Percentiles rank a stretch among this genome's conserved stretches.
Evolutionary conservation across 2,329 filamentous ascomycete species (phyloP).

Genomic region (Xylaria sp.): DNA sequence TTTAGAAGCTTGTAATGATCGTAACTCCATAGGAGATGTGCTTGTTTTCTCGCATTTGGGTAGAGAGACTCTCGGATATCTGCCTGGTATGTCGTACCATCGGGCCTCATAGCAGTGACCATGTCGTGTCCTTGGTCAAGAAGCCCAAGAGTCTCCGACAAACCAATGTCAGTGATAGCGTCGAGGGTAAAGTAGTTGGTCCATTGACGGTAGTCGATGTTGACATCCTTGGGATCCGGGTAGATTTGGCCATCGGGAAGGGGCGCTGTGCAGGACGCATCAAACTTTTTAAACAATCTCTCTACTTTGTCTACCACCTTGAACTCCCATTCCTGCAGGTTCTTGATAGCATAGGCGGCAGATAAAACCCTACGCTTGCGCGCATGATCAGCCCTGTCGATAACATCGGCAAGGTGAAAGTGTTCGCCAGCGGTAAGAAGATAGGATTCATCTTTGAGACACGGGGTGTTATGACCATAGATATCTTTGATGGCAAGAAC

Average conservation of each 20-base stretch:
- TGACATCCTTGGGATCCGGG: constrained; percentile 11
- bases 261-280: constrained; percentile 8
- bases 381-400: constrained; percentile 7
- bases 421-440: neutral
- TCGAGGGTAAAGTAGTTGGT: constrained; percentile 17
- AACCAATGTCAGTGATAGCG: constrained; percentile 8
- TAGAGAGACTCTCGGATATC: constrained; percentile 6
- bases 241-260: constrained; percentile 5
- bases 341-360: constrained; percentile 11
- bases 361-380: constrained; percentile 12
- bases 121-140: constrained; percentile 10
- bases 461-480: constrained; percentile 8
- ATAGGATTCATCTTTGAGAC: constrained; percentile 14
- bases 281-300: constrained; percentile 10
- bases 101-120: neutral
- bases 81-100: constrained; percentile 1
- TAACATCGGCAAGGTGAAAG: constrained; percentile 8
- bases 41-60: constrained; percentile 9
- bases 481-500: constrained; percentile 14
- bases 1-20: constrained; percentile 7
- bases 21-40: constrained; percentile 9
- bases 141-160: constrained; percentile 11
- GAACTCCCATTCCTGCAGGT: constrained; percentile 14
- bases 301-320: constrained; percentile 9
- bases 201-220: constrained; percentile 13